These are phyloP conservation scores for Lenzites betulinus DNA, from an alignment of 768 basidiomycete species.

Conservation along the genomic window DNA sequence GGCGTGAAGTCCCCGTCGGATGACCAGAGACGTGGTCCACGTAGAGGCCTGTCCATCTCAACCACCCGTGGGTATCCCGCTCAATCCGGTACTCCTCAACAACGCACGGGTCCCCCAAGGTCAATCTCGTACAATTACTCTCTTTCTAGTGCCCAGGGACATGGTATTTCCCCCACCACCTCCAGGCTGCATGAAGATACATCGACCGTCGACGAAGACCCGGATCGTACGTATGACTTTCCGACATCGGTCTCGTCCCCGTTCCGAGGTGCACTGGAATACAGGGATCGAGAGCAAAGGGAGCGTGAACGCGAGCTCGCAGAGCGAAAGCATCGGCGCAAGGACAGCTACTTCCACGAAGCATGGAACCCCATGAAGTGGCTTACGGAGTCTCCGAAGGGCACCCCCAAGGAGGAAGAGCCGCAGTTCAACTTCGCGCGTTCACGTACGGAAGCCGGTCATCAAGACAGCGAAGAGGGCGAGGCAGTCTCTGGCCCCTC, in stretches of 20 bases:
- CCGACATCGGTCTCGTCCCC: constrained; percentile 38
- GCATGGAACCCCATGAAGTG: constrained; percentile 58
- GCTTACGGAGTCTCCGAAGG: constrained; percentile 32
- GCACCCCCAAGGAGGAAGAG: constrained; percentile 16
- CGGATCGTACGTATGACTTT: constrained; percentile 39
- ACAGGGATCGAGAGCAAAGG: constrained; percentile 34
- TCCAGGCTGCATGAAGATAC: constrained; percentile 29
- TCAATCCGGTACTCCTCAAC: constrained; percentile 50
- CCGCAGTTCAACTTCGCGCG: constrained; percentile 6
- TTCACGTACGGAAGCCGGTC: constrained; percentile 9
- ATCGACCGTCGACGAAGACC: constrained; percentile 38
- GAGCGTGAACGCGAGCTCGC: constrained; percentile 42
- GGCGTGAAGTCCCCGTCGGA: not conserved
- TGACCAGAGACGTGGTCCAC: constrained; percentile 4
- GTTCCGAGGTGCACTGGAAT: constrained; percentile 68
- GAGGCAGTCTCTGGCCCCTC: constrained; percentile 4
- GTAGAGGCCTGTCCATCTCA: constrained; percentile 15
- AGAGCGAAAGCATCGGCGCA: constrained; percentile 58
- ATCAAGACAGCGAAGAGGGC: constrained; percentile 10
- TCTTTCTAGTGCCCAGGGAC: constrained; percentile 44
- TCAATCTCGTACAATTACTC: constrained; percentile 69
- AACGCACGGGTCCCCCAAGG: constrained; percentile 72
- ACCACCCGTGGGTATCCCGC: constrained; percentile 6
- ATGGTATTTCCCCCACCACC: constrained; percentile 16
- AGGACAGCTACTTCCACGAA: constrained; percentile 48